A percentile compares a stretch with the other conserved stretches of the same genome.
Evolutionary conservation across 352 stramenopile species (phyloP).

Genomic region (Pythium folliculosum): DNA sequence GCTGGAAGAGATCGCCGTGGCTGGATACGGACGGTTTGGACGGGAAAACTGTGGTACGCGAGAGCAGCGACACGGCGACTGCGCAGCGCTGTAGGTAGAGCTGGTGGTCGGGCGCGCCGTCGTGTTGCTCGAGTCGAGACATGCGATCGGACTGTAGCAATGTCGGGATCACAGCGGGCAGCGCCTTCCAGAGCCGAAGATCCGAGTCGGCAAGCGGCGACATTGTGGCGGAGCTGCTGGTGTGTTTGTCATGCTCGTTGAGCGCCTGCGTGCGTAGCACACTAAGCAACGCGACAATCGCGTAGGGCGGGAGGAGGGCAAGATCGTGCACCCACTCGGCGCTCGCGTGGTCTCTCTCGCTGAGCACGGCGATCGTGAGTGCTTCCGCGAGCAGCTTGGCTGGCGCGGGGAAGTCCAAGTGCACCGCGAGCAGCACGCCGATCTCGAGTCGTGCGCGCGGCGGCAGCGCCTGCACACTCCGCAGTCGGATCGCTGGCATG

Average conservation of each 20-base stretch:
- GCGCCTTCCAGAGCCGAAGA: conserved; percentile 35
- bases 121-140: background rate
- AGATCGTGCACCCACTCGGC: conserved; percentile 39
- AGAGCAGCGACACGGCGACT: conserved; percentile 45
- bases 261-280: conserved; percentile 34
- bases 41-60: conserved; percentile 50
- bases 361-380: conserved; percentile 46
- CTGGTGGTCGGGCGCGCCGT: background rate
- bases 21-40: conserved; percentile 5
- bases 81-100: conserved; percentile 36
- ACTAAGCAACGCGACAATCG: conserved; percentile 38
- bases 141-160: conserved; percentile 25
- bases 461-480: conserved; percentile 34
- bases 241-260: conserved; percentile 24
- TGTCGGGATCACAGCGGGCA: conserved; percentile 46
- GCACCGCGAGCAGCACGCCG: conserved; percentile 34
- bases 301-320: conserved; percentile 45
- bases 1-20: background rate
- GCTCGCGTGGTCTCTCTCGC: conserved; percentile 9
- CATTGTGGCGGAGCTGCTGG: conserved; percentile 9
- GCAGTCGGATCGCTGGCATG: conserved; percentile 40
- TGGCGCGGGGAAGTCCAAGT: conserved; percentile 47
- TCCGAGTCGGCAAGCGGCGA: conserved; percentile 27
- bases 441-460: conserved; percentile 39
- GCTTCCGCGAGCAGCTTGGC: conserved; percentile 45